Base-by-base conservation (phyloP, 2,329 filamentous ascomycete genomes). In the Colletotrichum lini region DNA sequence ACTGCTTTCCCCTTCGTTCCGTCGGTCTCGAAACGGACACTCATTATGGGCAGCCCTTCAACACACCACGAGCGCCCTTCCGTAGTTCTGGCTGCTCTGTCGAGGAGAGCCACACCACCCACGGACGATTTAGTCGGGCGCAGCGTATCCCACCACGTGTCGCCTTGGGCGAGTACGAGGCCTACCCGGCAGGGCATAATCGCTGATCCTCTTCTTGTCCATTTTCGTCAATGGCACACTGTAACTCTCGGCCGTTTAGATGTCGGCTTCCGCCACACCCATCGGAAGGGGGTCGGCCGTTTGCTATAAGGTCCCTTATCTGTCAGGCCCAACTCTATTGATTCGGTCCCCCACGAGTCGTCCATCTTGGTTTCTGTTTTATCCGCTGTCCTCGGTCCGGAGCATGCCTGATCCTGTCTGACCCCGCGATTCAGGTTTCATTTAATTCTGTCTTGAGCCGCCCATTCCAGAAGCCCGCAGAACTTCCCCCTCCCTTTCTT, bases 321-420 rank as follows among this genome's bases (percentile, higher is more conserved):
- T 30, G n/a, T 18, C 59, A 26, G n/a, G 35, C 59, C 45, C 30
- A 40, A 50, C 45, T 38, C 30, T 53, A 6, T 15, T 62, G 4
- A 16, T 13, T 40, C 9, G 47, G 45, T 26, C 30, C 21, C n/a
- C 21, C n/a, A 21, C 35, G 30, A 42, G 18, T 18, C 45, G 12
- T 45, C 4, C 4, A 12, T 30, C 15, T 30, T 2, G 49, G n/a
- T 40, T 16, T 30, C n/a, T 38, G 21, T 44, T 54, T 35, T 16
- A 13, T 16, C 30, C 2, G 60, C 10, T 21, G 23, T 10, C 49
- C 44, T 53, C 16, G n/a, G n/a, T 21, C 12, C 18, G 16, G 60
- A 52, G 40, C 49, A 63, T 69, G 65, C 38, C 30, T 63, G 52
- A 58, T 65, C 68, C 30, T 72, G 69, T 42, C 13, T 72, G 38